phyloP scores from a whole-genome alignment of 164 flowering plant species.

The Platanus orientalis region DNA sequence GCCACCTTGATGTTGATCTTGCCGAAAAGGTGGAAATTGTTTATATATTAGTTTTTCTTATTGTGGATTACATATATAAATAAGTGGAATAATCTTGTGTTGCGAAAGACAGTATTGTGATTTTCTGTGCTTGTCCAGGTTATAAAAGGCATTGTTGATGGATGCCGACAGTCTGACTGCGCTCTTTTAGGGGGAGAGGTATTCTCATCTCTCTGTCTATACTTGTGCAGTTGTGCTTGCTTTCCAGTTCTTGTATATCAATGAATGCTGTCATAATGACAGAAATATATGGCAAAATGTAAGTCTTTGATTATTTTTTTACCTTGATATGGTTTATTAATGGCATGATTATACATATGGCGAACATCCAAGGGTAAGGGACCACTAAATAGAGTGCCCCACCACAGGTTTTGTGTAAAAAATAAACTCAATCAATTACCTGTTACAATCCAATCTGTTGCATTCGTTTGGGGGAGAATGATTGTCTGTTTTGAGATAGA shows the following conservation, averaged over 20 bases:
- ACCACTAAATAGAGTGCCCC: no score
- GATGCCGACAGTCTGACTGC: conserved; percentile 85
- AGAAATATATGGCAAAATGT: background rate
- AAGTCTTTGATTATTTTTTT: background rate
- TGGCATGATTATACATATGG: no score
- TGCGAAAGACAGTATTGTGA: background rate
- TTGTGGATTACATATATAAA: no score
- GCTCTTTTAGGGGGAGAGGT: conserved; percentile 97
- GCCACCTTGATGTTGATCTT: conserved; percentile 94
- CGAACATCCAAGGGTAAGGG: no score
- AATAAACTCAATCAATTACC: no score
- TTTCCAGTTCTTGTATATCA: background rate
- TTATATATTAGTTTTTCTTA: background rate
- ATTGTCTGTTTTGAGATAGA: no score
- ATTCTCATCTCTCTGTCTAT: conserved; percentile 6
- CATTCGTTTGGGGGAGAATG: no score
- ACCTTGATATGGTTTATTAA: background rate
- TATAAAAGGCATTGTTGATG: conserved; percentile 90
- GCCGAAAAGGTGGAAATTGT: conserved; percentile 79
- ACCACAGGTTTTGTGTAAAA: no score
- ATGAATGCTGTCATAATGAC: background rate
- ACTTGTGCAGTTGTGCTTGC: no score
- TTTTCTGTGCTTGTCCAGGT: conserved; percentile 44
- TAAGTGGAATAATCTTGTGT: background rate
- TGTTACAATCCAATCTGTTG: no score